Conservation (phyloP, 176 grass and related monocot species). For the Hordeum marinum region DNA sequence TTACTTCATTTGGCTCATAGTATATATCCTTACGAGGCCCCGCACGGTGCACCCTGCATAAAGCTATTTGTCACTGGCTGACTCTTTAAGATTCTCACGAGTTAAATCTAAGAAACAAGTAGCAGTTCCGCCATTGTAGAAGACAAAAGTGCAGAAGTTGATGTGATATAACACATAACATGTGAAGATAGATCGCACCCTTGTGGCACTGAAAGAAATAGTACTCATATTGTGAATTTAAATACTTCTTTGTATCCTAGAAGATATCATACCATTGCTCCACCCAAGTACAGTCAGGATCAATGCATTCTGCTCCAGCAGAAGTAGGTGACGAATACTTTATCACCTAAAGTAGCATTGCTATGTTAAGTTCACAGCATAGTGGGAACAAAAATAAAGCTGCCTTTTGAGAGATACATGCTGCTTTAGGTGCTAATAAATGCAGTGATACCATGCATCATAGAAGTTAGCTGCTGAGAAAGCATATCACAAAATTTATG, state of each 20-base stretch:
- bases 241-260: not conserved
- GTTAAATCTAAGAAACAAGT: constrained; percentile 6
- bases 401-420: not conserved
- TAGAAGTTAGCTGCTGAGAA: not conserved
- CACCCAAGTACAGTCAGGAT: constrained; percentile 84
- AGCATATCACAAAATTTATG: not conserved
- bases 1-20: constrained; percentile 79
- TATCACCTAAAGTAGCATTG: constrained; percentile 51
- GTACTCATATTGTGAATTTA: not conserved
- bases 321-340: constrained; percentile 79
- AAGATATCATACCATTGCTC: constrained; percentile 72
- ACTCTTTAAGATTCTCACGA: not conserved
- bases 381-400: not conserved
- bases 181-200: not conserved
- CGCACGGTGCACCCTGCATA: constrained; percentile 79
- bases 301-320: constrained; percentile 89
- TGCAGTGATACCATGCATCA: not conserved
- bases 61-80: constrained; percentile 31
- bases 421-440: not conserved
- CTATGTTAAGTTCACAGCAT: constrained; percentile 10
- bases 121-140: not conserved
- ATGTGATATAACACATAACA: constrained; percentile 2
- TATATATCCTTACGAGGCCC: constrained; percentile 87
- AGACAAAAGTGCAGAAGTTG: not conserved
- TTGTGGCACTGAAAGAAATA: not conserved